Conservation (phyloP, 192 early-diverging fungal genomes). For the Funneliformis mosseae region DNA sequence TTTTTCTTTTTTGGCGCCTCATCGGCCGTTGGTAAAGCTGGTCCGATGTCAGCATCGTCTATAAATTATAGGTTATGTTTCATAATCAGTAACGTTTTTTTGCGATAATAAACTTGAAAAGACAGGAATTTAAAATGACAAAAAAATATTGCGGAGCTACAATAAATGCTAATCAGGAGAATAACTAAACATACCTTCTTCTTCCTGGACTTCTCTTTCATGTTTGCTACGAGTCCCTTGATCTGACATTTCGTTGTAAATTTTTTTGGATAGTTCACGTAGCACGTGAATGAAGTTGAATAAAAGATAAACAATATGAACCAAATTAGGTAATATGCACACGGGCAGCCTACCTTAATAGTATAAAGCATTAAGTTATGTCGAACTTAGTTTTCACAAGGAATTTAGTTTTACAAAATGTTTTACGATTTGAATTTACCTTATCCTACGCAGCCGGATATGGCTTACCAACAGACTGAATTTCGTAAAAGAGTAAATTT, state of each 20-base stretch:
- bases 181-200: neutral
- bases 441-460: constrained; percentile 37
- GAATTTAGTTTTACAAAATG: too few relatives aligned
- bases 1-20: constrained; percentile 43
- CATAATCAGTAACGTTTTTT: too few relatives aligned
- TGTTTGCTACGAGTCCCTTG: neutral
- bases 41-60: constrained; percentile 45
- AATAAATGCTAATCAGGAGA: neutral
- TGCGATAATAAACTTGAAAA: too few relatives aligned
- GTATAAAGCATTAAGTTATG: too few relatives aligned
- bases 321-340: too few relatives aligned
- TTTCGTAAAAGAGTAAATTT: constrained; percentile 48
- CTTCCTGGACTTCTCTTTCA: neutral
- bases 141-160: too few relatives aligned
- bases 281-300: neutral
- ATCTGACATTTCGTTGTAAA: too few relatives aligned
- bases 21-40: constrained; percentile 32
- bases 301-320: neutral
- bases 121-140: too few relatives aligned
- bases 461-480: constrained; percentile 42
- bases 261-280: neutral
- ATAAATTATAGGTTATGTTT: neutral
- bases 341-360: too few relatives aligned
- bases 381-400: too few relatives aligned
- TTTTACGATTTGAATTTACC: constrained; percentile 63